A percentile compares a stretch with the other conserved stretches of the same genome.
Evolutionary conservation across 441 rosid species (phyloP).

Genomic region (Pelargonium australe): DNA sequence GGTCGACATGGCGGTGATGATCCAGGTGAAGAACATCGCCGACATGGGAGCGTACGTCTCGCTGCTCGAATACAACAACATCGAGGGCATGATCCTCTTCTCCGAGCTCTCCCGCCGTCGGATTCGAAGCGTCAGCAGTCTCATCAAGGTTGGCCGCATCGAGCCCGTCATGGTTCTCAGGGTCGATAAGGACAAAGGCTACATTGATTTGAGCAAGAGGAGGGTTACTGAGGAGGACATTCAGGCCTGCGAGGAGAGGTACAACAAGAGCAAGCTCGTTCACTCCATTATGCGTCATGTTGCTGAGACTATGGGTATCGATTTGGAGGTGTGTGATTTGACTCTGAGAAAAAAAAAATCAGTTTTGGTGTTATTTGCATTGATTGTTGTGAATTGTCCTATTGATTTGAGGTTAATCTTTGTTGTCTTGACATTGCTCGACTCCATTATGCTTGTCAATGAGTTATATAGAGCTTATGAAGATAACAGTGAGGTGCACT

Average conservation of each 20-base stretch:
- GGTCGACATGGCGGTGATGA: slow-evolving; percentile 98
- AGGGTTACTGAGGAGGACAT: slow-evolving; percentile 94
- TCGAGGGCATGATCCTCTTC: slow-evolving; percentile 94
- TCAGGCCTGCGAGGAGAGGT: slow-evolving; percentile 90
- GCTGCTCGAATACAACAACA: slow-evolving; percentile 88
- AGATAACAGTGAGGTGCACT: too few relatives aligned
- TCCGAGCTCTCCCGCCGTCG: slow-evolving; percentile 98
- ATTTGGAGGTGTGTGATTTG: slow-evolving; percentile 60
- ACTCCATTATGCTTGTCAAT: too few relatives aligned
- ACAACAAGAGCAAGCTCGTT: slow-evolving; percentile 95
- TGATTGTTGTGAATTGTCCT: not conserved
- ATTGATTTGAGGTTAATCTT: not conserved
- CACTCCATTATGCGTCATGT: slow-evolving; percentile 97
- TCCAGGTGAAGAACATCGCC: slow-evolving; percentile 90
- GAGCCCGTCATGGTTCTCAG: slow-evolving; percentile 98
- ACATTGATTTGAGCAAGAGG: slow-evolving; percentile 91
- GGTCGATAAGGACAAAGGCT: slow-evolving; percentile 86
- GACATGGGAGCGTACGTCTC: slow-evolving; percentile 98
- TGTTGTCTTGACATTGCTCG: not conserved
- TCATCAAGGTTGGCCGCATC: slow-evolving; percentile 87
- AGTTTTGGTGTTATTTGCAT: not conserved
- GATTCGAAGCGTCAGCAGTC: slow-evolving; percentile 87
- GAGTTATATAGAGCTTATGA: too few relatives aligned
- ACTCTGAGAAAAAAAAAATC: too few relatives aligned
- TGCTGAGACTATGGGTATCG: slow-evolving; percentile 70